Evolutionary conservation across 139 green algal species (phyloP), one percentile per base, ranked within the genome.

Genomic region (Ostreobium quekettii): DNA sequence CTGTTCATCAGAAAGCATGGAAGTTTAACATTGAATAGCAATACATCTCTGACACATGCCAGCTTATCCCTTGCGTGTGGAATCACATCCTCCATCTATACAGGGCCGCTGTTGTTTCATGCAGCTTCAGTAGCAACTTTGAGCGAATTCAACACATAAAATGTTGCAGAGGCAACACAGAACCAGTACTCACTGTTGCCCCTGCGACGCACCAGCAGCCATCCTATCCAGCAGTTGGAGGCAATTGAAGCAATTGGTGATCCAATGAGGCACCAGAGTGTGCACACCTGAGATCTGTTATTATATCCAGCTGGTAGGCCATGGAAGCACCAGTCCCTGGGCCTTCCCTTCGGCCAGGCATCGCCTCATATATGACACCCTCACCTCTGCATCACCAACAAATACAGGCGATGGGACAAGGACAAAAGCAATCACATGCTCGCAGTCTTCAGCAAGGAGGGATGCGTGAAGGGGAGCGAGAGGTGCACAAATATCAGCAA

Each of bases 311-410:
- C n/a, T n/a, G 42, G 19, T 53, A 53, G 19, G 19, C 42, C 42
- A 53, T 26, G 42, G 42, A 19, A 53, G 15, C 42, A n/a, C n/a
- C n/a, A n/a, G n/a, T n/a, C n/a, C n/a, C n/a, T n/a, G n/a, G n/a
- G 42, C 11, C 19, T 53, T 19, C 42, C 11, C 19, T 19, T 53
- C 19, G 11, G 15, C 15, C 19, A 19, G 42, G 42, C 42, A 53
- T 11, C 42, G 42, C 57, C 26, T 47, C 31, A 33, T 11, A 67
- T 5, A 47, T n/a, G 35, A 58, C 31, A n/a, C 60, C 31, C 5
- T 47, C 60, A 31, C n/a, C 15, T n/a, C 29, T 36, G 60, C 60
- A 67, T 65, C 48, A 76, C 38, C 48, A 56, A 56, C 6, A 76
- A 36, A 28, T 65, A 56, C 1, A 33, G 48, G 0, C 38, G 53